Conservation (phyloP, 1,284 basidiomycete species). For the Porogramme epimiltina region DNA sequence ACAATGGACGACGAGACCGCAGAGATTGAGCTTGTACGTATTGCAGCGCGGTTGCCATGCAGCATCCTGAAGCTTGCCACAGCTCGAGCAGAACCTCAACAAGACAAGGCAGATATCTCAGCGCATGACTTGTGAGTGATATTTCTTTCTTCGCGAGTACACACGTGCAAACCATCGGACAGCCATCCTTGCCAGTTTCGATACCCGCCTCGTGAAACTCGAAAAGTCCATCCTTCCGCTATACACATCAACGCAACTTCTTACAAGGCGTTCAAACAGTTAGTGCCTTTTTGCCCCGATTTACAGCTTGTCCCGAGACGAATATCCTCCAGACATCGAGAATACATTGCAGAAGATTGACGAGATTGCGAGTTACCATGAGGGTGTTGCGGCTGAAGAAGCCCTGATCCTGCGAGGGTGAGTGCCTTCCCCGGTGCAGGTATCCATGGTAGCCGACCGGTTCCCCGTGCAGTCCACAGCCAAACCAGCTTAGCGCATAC, state of each 20-base stretch:
- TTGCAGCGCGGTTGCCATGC: neutral
- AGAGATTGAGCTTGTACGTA: slow-evolving; percentile 70
- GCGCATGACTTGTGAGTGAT: slow-evolving; percentile 75
- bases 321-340: slow-evolving; percentile 63
- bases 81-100: slow-evolving; percentile 85
- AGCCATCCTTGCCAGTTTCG: slow-evolving; percentile 81
- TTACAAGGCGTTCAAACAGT: slow-evolving; percentile 73
- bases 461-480: slow-evolving; percentile 55
- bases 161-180: slow-evolving; percentile 12
- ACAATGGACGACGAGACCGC: slow-evolving; percentile 77
- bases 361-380: slow-evolving; percentile 72
- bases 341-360: slow-evolving; percentile 75
- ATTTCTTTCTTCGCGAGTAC: neutral
- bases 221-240: slow-evolving; percentile 81
- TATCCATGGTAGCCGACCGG: too few species aligned
- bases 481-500: slow-evolving; percentile 63
- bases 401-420: slow-evolving; percentile 76
- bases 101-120: slow-evolving; percentile 82
- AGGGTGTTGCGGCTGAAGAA: slow-evolving; percentile 77
- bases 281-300: slow-evolving; percentile 26
- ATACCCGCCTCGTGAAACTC: slow-evolving; percentile 72
- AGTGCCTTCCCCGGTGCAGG: slow-evolving; percentile 18
- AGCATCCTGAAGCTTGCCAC: neutral
- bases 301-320: neutral
- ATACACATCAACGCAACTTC: slow-evolving; percentile 72